Conservation (phyloP, 495 filamentous ascomycete species). For the Schizothecium vesticola region DNA sequence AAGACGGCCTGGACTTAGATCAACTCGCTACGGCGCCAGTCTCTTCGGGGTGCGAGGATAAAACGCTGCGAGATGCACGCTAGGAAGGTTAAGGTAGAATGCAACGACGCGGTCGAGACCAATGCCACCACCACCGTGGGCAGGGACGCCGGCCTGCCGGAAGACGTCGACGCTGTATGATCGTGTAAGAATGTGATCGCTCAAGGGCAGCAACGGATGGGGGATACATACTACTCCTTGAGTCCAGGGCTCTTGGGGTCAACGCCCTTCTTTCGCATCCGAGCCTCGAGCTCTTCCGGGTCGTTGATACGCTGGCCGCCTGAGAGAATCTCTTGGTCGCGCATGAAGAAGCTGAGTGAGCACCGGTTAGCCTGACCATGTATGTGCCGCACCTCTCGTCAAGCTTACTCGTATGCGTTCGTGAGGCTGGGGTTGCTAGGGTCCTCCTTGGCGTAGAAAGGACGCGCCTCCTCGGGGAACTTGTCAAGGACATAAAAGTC, state of each 20-base stretch:
- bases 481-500: constrained; percentile 93
- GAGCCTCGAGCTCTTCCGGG: constrained; percentile 59
- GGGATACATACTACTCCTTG: constrained; percentile 52
- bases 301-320: constrained; percentile 59
- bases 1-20: background rate
- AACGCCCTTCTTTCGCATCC: constrained; percentile 66
- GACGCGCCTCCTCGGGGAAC: constrained; percentile 77
- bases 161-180: constrained; percentile 63
- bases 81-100: constrained; percentile 78
- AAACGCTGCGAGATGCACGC: constrained; percentile 69
- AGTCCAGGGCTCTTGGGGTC: constrained; percentile 69
- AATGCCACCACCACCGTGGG: constrained; percentile 82
- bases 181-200: background rate
- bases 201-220: background rate
- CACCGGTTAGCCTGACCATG: background rate
- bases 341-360: constrained; percentile 63
- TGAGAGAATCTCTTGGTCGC: constrained; percentile 57
- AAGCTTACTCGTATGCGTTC: constrained; percentile 67
- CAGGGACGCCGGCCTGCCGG: constrained; percentile 63
- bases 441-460: constrained; percentile 86
- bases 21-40: background rate
- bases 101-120: constrained; percentile 86
- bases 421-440: constrained; percentile 60
- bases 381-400: background rate
- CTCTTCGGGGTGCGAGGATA: constrained; percentile 45